Evolutionary conservation across 108 stramenopile genomes (phyloP).

Genomic region (Pseudonitzschia pungens): DNA sequence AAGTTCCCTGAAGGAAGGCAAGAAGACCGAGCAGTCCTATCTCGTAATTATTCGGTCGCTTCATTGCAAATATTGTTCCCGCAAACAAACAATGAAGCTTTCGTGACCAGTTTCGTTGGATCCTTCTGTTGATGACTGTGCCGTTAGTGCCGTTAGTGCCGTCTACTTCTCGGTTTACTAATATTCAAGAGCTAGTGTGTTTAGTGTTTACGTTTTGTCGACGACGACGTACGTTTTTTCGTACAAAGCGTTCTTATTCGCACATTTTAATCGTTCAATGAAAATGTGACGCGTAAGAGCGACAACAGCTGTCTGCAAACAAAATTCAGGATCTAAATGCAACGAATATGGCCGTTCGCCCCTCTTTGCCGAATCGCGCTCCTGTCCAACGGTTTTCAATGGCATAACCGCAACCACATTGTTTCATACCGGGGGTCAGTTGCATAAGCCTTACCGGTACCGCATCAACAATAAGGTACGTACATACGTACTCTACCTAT

Average conservation of each 20-base stretch:
- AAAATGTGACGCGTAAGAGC: background rate
- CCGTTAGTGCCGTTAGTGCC: background rate
- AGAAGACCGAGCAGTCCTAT: slow-evolving; percentile 1
- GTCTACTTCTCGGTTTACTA: no score
- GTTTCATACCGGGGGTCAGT: no score
- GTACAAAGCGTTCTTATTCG: no score
- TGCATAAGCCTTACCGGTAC: no score
- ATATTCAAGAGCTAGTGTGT: no score
- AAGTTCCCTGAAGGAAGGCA: slow-evolving; percentile 6
- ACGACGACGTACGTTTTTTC: no score
- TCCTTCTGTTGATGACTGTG: background rate
- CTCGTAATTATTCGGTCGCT: background rate
- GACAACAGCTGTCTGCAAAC: background rate
- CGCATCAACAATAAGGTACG: no score
- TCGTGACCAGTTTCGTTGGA: background rate
- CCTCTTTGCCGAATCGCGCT: background rate
- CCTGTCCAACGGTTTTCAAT: background rate
- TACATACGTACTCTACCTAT: no score
- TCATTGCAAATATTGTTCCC: background rate
- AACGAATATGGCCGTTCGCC: background rate
- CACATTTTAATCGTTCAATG: no score
- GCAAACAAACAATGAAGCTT: background rate
- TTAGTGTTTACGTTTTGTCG: no score
- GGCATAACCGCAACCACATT: background rate
- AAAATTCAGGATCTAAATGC: background rate